Evolutionary conservation across 2,329 filamentous ascomycete genomes (phyloP).

Genomic region (Apiospora saccharicola): DNA sequence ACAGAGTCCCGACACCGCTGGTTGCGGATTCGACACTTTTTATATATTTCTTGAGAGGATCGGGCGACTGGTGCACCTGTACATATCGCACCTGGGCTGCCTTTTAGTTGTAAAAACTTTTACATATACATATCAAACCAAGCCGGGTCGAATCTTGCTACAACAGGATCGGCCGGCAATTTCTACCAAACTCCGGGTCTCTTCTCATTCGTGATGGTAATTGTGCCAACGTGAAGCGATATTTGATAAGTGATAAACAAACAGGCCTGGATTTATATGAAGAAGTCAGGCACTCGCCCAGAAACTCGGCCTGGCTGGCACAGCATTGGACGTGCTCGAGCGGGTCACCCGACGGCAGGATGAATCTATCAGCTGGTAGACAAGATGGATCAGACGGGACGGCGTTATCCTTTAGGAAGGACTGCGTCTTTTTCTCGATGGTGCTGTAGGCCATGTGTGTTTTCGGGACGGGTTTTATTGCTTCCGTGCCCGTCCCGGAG

Average conservation of each 20-base stretch:
- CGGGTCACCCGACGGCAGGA: neutral
- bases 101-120: slow-evolving; percentile 15
- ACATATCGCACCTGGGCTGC: slow-evolving; percentile 10
- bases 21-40: neutral
- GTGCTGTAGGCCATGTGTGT: slow-evolving; percentile 31
- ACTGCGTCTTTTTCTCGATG: slow-evolving; percentile 30
- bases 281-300: neutral
- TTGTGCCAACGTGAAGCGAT: neutral
- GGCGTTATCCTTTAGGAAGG: slow-evolving; percentile 25
- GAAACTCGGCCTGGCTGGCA: neutral
- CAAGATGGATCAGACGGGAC: neutral
- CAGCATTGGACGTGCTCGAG: slow-evolving; percentile 23
- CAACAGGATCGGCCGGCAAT: neutral
- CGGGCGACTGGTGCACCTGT: slow-evolving; percentile 2
- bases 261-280: neutral
- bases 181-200: neutral
- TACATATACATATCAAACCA: neutral
- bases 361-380: neutral
- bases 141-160: neutral
- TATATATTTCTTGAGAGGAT: neutral
- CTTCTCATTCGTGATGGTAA: neutral
- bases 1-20: neutral
- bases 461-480: neutral
- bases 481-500: slow-evolving; percentile 29
- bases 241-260: neutral